Base-by-base conservation (phyloP, 2,329 filamentous ascomycete species). In the Dothistroma septosporum region DNA sequence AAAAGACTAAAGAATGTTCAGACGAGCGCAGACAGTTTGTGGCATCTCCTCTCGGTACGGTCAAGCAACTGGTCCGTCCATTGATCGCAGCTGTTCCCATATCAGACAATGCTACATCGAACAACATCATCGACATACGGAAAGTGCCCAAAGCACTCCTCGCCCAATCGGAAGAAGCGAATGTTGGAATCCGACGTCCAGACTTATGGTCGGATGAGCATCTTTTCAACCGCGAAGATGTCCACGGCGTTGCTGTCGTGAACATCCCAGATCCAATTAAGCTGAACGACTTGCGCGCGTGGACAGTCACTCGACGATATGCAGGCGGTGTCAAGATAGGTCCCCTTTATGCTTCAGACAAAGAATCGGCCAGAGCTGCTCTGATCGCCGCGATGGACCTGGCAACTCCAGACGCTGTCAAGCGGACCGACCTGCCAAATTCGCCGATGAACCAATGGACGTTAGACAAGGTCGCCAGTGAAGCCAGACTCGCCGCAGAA, bases 11-110 rank as follows among this genome's bases (percentile, higher is more conserved):
- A n/a, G 14, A 4, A 16, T 24, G 14, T 24, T 0, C 49, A 61
- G 62, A 77, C 59, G 61, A 66, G 50, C 68, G 74, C 4, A 62
- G 75, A 12, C 70, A 72, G 0, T 77, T 76, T 58, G 66, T 69
- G 8, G 64, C 70, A 21, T 62, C 55, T 10, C 56, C 59, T 19
- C 61, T 66, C 7, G 75, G 68, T 1, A 56, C 53, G 2, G 67
- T 77, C 21, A 68, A 64, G 19, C 54, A 73, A 52, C 70, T 75
- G 72, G 61, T 58, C 21, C 65, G 73, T 11, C 56, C 60, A 9
- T 63, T 69, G 2, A 16, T 60, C 57, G 44, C 37, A 28, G 48
- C 61, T 44, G 28, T 55, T 4, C 56, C 58, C 2, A 28, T 57
- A 21, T 28, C 46, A 8, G 58, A 48, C 9, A 10, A 35, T 16